Conservation (phyloP, 352 stramenopile genomes). For the Pythium brachiatum region DNA sequence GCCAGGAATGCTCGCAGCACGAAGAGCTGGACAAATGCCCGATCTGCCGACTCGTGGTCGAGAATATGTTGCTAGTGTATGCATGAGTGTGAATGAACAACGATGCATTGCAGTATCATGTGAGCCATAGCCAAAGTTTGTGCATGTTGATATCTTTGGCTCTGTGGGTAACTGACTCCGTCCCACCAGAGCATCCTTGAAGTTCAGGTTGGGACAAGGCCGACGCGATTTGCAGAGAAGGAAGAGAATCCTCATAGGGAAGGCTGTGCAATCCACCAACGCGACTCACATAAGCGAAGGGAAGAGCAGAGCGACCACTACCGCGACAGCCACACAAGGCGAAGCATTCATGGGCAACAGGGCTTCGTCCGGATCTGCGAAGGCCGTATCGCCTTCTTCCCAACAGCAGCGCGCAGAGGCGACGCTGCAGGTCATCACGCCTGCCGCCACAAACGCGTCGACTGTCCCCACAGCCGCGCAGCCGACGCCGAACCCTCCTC, state of each 20-base stretch:
- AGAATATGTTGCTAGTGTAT: conserved; percentile 83
- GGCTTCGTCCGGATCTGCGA: background rate
- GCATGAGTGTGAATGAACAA: conserved; percentile 32
- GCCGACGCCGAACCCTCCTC: background rate
- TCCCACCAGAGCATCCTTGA: conserved; percentile 18
- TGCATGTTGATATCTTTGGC: no score
- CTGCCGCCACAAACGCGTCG: background rate
- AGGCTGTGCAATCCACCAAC: no score
- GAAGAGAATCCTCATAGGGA: background rate
- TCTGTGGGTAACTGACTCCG: no score
- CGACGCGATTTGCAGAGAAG: background rate
- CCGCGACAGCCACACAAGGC: no score
- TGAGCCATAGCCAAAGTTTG: no score
- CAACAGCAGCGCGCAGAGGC: conserved; percentile 4
- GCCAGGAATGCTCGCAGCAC: conserved; percentile 63
- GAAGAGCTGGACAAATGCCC: conserved; percentile 77
- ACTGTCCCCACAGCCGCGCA: background rate
- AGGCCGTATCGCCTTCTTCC: background rate
- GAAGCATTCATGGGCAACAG: background rate
- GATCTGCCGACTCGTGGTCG: conserved; percentile 80
- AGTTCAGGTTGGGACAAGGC: background rate
- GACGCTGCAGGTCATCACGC: conserved; percentile 10
- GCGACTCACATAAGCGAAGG: no score
- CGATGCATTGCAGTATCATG: no score
- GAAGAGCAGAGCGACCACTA: no score